phyloP scores from a whole-genome alignment of 768 basidiomycete species.

The Tylopilus sp. region DNA sequence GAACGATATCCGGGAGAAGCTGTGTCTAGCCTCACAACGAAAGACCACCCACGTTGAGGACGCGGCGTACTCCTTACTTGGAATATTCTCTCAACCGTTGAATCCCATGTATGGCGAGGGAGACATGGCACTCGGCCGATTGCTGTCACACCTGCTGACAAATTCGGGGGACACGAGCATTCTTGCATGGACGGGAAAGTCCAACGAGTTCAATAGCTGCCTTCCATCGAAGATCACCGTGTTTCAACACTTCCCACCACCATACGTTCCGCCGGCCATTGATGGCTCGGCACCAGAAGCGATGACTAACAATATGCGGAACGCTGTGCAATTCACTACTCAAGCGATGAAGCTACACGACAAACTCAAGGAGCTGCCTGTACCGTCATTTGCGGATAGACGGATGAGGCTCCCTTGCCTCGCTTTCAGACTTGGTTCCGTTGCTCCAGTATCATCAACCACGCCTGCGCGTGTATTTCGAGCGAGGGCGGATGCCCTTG shows the following conservation, averaged over 20 bases:
- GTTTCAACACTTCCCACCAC: background rate
- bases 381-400: background rate
- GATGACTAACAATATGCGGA: background rate
- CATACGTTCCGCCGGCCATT: background rate
- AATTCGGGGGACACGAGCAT: background rate
- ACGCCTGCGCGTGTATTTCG: background rate
- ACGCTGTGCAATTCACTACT: background rate
- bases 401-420: slow-evolving; percentile 12
- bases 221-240: slow-evolving; percentile 1
- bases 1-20: slow-evolving; percentile 8
- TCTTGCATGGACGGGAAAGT: slow-evolving; percentile 5
- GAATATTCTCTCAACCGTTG: slow-evolving; percentile 3
- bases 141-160: slow-evolving; percentile 4
- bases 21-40: slow-evolving; percentile 8
- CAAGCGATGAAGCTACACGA: background rate
- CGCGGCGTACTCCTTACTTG: slow-evolving; percentile 9
- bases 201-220: slow-evolving; percentile 9
- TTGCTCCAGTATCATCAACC: background rate
- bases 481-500: background rate
- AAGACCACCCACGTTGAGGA: slow-evolving; percentile 8
- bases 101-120: slow-evolving; percentile 10
- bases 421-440: slow-evolving; percentile 1
- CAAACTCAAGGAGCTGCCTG: background rate
- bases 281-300: background rate
- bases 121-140: background rate